Evolutionary conservation across 106 monocot genomes (phyloP).

Genomic region (Dendrobium huoshanense): DNA sequence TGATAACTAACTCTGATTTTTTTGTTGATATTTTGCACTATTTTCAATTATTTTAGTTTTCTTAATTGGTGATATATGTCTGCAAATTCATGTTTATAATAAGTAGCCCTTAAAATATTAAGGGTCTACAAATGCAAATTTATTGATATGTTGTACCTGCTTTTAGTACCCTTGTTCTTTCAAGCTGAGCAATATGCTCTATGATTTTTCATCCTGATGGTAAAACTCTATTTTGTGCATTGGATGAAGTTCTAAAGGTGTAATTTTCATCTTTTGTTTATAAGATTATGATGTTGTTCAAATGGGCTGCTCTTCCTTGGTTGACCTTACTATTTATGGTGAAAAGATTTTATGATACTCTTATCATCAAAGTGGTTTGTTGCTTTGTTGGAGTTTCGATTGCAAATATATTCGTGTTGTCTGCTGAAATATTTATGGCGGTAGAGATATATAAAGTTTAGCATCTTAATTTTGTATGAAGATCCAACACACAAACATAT

Average conservation of each 20-base stretch:
- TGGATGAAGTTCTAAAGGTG: conserved; percentile 72
- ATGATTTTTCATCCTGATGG: conserved; percentile 95
- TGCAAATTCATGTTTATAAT: neutral
- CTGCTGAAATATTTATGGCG: too few relatives aligned
- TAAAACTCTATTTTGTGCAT: conserved; percentile 78
- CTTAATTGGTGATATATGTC: too few relatives aligned
- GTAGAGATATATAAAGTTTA: too few relatives aligned
- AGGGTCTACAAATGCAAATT: neutral
- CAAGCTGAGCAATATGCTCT: conserved; percentile 65
- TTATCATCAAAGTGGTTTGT: conserved; percentile 48
- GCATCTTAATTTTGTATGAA: too few relatives aligned
- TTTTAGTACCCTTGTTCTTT: neutral
- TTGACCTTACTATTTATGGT: conserved; percentile 77
- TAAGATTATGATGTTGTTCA: conserved; percentile 65
- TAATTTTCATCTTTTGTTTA: neutral
- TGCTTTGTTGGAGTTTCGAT: conserved; percentile 64
- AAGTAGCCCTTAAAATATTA: neutral
- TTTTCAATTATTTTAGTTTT: too few relatives aligned
- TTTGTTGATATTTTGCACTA: neutral
- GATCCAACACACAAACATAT: too few relatives aligned
- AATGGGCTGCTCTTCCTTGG: conserved; percentile 69
- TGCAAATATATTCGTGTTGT: conserved; percentile 61
- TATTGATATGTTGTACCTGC: neutral
- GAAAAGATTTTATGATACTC: conserved; percentile 88
- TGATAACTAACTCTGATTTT: neutral